Conservation (phyloP, 2,329 filamentous ascomycete species). For the Colletotrichum sp. region DNA sequence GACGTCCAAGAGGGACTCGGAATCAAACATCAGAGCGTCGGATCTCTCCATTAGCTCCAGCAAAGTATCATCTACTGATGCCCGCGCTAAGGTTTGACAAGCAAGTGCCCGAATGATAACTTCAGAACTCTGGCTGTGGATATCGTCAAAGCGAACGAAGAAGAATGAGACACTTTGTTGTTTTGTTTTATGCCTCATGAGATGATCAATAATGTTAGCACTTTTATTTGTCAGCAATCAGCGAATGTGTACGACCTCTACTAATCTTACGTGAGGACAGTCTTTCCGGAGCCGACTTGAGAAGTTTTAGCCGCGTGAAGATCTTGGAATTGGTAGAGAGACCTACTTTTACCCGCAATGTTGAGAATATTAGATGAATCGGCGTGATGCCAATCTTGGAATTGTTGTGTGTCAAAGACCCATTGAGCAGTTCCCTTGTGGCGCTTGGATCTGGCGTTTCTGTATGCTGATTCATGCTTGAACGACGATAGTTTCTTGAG, state of each 20-base stretch:
- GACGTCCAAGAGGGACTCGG: not conserved
- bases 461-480: not conserved
- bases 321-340: not conserved
- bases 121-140: not conserved
- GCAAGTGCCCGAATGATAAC: not conserved
- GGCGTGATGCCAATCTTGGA: not conserved
- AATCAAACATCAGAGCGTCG: accelerated
- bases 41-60: not conserved
- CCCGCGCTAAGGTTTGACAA: not conserved
- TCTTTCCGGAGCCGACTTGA: not conserved
- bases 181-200: not conserved
- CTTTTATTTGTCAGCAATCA: not conserved
- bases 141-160: not conserved
- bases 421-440: not conserved
- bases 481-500: not conserved
- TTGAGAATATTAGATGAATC: not conserved
- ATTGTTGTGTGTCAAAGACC: not conserved
- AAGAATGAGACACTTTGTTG: not conserved
- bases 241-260: too few relatives aligned
- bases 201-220: not conserved
- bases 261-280: not conserved
- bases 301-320: not conserved
- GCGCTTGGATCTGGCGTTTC: not conserved
- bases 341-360: not conserved
- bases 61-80: accelerated